Conservation (phyloP, 805 yeast species). For the Cyberlindnera amylophila region DNA sequence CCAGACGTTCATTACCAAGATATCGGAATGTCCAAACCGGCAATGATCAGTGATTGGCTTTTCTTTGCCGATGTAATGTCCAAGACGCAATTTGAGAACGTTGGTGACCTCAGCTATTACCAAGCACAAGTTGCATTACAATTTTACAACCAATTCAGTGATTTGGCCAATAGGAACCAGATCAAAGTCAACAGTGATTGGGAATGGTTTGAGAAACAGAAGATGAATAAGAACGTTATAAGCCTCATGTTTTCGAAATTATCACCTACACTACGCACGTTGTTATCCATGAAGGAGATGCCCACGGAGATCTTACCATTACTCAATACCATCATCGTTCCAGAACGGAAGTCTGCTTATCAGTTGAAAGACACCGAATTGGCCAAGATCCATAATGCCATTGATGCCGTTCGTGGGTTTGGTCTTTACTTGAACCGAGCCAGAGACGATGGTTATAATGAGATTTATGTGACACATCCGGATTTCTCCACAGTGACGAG, state of each 20-base stretch:
- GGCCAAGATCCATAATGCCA: slow-evolving; percentile 33
- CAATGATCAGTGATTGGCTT: slow-evolving; percentile 70
- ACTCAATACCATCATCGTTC: slow-evolving; percentile 29
- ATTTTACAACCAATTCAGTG: slow-evolving; percentile 62
- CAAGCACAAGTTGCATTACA: slow-evolving; percentile 54
- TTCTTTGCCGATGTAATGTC: slow-evolving; percentile 61
- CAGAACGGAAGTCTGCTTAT: slow-evolving; percentile 23
- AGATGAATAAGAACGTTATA: slow-evolving; percentile 14
- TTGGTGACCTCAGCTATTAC: slow-evolving; percentile 50
- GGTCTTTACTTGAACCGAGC: slow-evolving; percentile 37
- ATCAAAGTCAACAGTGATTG: slow-evolving; percentile 30
- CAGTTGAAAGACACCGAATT: slow-evolving; percentile 21
- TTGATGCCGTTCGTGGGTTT: slow-evolving; percentile 36
- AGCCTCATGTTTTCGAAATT: slow-evolving; percentile 11
- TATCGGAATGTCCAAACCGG: slow-evolving; percentile 55
- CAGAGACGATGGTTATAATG: slow-evolving; percentile 29
- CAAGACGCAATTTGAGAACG: slow-evolving; percentile 38
- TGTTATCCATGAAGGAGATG: slow-evolving; percentile 15
- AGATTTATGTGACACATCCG: slow-evolving; percentile 24
- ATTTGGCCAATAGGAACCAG: slow-evolving; percentile 41
- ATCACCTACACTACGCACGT: slow-evolving; percentile 13
- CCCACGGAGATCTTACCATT: slow-evolving; percentile 34
- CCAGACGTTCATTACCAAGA: slow-evolving; percentile 62
- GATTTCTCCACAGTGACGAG: slow-evolving; percentile 22
- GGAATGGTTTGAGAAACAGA: slow-evolving; percentile 23